Evolutionary conservation across 192 early-diverging fungal species (phyloP).

Genomic region (Linnemannia exigua): DNA sequence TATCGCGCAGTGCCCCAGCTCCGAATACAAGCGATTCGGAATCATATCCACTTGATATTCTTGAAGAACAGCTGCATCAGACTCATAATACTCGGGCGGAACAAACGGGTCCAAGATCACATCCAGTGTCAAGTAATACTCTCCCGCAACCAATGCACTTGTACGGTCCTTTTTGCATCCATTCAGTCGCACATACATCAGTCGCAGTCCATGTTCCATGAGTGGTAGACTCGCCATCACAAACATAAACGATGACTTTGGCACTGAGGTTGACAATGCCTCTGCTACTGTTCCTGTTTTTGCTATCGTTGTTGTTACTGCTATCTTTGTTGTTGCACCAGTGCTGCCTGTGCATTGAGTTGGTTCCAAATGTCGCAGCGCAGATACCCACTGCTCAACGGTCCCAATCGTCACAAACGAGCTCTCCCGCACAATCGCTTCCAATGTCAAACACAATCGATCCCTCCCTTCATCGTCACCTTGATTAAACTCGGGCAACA

Average conservation of each 20-base stretch:
- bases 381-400: conserved; percentile 13
- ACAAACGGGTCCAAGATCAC: conserved; percentile 31
- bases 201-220: conserved; percentile 32
- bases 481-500: neutral
- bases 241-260: conserved; percentile 20
- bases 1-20: conserved; percentile 13
- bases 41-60: neutral
- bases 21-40: conserved; percentile 14
- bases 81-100: conserved; percentile 26
- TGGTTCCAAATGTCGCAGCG: conserved; percentile 3
- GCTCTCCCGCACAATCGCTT: conserved; percentile 2
- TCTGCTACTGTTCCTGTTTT: neutral
- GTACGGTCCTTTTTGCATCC: conserved; percentile 44
- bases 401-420: conserved; percentile 36
- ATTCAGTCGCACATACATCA: conserved; percentile 31
- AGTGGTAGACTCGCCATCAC: conserved; percentile 40
- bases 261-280: neutral
- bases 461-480: neutral
- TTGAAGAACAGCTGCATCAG: neutral
- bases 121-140: conserved; percentile 50
- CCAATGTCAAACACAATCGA: neutral
- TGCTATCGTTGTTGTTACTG: neutral
- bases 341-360: too few relatives aligned
- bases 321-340: neutral
- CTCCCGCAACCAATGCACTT: conserved; percentile 36